Base-by-base conservation (phyloP, 2,329 filamentous ascomycete species). In the Biscogniauxia mediterranea region DNA sequence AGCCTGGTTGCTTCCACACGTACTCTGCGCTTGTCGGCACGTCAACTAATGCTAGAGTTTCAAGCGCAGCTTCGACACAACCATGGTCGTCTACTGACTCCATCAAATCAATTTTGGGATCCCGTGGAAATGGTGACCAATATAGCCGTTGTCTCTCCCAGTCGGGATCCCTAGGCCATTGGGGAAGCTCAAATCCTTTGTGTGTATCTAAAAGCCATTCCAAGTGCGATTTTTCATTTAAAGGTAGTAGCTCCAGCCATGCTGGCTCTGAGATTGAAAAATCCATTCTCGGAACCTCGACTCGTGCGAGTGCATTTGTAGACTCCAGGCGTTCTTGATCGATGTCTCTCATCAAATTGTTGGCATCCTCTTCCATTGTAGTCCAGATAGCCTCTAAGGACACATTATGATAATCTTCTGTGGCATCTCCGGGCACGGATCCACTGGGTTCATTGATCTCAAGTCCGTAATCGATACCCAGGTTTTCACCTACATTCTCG, bases 1-100 rank as follows among this genome's bases (percentile, higher is more conserved):
- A 52, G 2, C 72, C 72, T 3, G 69, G 71, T 21, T 66, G 65
- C 58, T 74, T 74, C 69, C 70, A 71, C 25, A 72, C 64, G 15
- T 67, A 72, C 11, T 68, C 57, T 23, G 56, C 67, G 28, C 70
- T 73, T 6, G 67, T 70, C n/a, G 59, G 62, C 4, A 70, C 32
- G 13, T 67, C 55, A 21, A 51, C 11, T 6, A n/a, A 8, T 56
- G 61, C 42, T 19, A 50, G 32, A n/a, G 51, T 51, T 1, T 61
- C 49, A n/a, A 69, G 52, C 5, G 64, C 21, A 3, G 32, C 15
- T 5, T 52, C 52, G 6, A 59, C 19, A 4, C 42, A 53, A 4
- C 57, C 55, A 8, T 63, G 61, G 6, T 42, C 65, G 1, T 70
- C 62, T 13, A 73, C 61, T 3, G 21, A 56, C 55, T 74, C 73